Percentiles rank a stretch among this genome's conserved stretches.
phyloP scores from a whole-genome alignment of 1,139 yeast genomes.

The Saccharomycopsis hybrid region DNA sequence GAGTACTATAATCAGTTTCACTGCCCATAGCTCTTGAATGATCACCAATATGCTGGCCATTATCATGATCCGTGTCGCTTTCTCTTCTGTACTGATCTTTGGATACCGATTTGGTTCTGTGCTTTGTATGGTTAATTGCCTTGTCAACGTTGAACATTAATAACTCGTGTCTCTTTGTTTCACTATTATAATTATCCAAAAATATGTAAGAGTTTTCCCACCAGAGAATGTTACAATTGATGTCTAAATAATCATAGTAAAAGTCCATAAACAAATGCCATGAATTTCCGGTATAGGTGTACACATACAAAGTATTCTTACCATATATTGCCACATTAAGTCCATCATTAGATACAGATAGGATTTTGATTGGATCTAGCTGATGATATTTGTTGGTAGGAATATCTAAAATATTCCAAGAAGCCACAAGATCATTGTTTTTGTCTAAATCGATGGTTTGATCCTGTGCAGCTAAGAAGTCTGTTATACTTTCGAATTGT shows the following conservation, averaged over 20 bases:
- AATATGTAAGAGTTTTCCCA: slow-evolving; percentile 23
- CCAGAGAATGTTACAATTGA: slow-evolving; percentile 22
- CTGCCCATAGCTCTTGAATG: no score
- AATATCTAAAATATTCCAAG: slow-evolving; percentile 13
- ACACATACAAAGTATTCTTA: slow-evolving; percentile 29
- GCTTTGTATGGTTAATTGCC: background rate
- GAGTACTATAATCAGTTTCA: background rate
- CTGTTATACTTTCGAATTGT: no score
- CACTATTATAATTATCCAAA: slow-evolving; percentile 17
- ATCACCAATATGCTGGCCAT: background rate
- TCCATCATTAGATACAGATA: slow-evolving; percentile 33
- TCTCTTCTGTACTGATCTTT: background rate
- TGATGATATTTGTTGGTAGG: slow-evolving; percentile 3
- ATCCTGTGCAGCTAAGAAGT: background rate
- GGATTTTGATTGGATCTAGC: slow-evolving; percentile 24
- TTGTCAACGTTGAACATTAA: slow-evolving; percentile 19
- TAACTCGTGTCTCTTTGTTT: slow-evolving; percentile 15
- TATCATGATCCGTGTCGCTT: background rate
- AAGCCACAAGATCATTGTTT: background rate
- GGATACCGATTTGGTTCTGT: no score
- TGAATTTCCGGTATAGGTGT: slow-evolving; percentile 25
- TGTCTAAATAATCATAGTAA: slow-evolving; percentile 23
- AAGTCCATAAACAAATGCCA: slow-evolving; percentile 32
- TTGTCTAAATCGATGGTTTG: background rate
- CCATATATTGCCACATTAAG: slow-evolving; percentile 33